phyloP scores from a whole-genome alignment of 371 early-diverging fungal genomes.

The Conidiobolus incongruus region DNA sequence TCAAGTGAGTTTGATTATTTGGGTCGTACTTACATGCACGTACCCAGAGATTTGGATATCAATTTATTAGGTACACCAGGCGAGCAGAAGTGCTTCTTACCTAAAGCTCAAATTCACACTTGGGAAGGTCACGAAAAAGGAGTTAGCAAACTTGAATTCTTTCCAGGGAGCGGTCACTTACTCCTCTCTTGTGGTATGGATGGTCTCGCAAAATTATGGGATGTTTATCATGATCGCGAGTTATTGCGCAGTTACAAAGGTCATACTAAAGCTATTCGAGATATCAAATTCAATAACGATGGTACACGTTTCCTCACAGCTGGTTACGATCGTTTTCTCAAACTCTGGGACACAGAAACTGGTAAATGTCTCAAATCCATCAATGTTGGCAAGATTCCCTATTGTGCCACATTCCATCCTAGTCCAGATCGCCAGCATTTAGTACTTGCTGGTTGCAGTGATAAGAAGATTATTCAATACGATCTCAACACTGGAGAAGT shows the following conservation, averaged over 20 bases:
- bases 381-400: constrained; percentile 57
- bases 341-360: constrained; percentile 95
- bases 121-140: constrained; percentile 87
- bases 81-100: constrained; percentile 56
- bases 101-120: constrained; percentile 67
- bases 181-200: constrained; percentile 83
- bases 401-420: constrained; percentile 79
- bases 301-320: constrained; percentile 70
- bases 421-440: constrained; percentile 55
- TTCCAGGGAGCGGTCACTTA: constrained; percentile 79
- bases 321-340: constrained; percentile 74
- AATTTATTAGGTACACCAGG: constrained; percentile 52
- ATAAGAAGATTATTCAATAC: constrained; percentile 79
- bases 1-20: constrained; percentile 40
- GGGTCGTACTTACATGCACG: constrained; percentile 86
- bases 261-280: constrained; percentile 80
- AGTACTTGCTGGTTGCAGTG: constrained; percentile 78
- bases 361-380: constrained; percentile 64
- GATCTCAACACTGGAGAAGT: constrained; percentile 61
- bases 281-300: constrained; percentile 73
- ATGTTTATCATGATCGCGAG: constrained; percentile 71
- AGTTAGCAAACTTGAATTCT: constrained; percentile 71
- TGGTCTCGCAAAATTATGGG: constrained; percentile 83
- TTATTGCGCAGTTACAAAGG: constrained; percentile 71
- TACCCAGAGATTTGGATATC: constrained; percentile 65